Conservation (phyloP, 768 basidiomycete species). For the Cantharellus cinnabarinus region DNA sequence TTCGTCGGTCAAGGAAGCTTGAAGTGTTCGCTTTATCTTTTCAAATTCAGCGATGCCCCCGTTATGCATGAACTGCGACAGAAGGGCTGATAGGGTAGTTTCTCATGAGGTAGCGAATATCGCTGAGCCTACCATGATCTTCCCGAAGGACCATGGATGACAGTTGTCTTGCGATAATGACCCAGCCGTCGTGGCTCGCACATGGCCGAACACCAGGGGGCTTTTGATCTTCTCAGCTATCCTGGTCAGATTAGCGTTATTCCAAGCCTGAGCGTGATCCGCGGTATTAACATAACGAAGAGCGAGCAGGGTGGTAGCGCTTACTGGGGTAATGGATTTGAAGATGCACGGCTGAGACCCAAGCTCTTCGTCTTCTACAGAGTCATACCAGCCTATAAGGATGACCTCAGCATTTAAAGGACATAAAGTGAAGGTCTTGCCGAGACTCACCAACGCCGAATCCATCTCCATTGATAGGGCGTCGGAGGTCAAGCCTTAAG, state of each 20-base stretch:
- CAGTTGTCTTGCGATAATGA: conserved; percentile 85
- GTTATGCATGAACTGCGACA: conserved; percentile 81
- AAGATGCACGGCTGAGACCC: conserved; percentile 87
- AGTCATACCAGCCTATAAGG: conserved; percentile 76
- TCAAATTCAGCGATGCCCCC: conserved; percentile 78
- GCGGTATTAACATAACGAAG: not conserved
- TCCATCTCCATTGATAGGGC: conserved; percentile 89
- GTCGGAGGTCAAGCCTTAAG: conserved; percentile 54
- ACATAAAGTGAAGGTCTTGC: not conserved
- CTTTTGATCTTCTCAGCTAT: conserved; percentile 95
- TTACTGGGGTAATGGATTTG: conserved; percentile 80
- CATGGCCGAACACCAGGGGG: conserved; percentile 88
- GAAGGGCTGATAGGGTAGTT: not conserved
- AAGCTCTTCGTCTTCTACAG: conserved; percentile 60
- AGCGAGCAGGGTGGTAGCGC: conserved; percentile 10
- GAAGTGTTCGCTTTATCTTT: conserved; percentile 61
- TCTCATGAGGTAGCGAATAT: not conserved
- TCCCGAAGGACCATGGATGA: conserved; percentile 84
- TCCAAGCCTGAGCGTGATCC: conserved; percentile 55
- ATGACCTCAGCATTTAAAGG: not conserved
- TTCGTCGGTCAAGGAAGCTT: conserved; percentile 55
- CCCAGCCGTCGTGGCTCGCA: conserved; percentile 83
- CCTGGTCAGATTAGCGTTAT: conserved; percentile 80
- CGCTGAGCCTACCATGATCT: conserved; percentile 52
- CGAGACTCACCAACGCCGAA: conserved; percentile 69